phyloP scores from a whole-genome alignment of 148 eudicot genomes.

The Amaranthus palmeri region DNA sequence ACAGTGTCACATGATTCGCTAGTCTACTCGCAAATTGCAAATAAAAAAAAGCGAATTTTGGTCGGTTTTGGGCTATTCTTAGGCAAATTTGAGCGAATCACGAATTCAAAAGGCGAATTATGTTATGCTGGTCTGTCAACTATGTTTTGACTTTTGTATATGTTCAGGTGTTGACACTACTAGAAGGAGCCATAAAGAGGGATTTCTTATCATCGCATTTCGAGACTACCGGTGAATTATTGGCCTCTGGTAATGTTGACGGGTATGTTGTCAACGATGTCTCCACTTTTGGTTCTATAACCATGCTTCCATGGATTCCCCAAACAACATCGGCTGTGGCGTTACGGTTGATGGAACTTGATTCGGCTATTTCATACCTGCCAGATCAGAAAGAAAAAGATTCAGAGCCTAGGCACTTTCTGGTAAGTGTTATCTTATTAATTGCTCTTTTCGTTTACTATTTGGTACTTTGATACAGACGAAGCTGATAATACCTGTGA shows the following conservation, averaged over 20 bases:
- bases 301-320: conserved; percentile 88
- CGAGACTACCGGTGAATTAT: conserved; percentile 51
- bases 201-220: conserved; percentile 55
- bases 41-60: too few species aligned
- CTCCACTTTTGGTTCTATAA: conserved; percentile 28
- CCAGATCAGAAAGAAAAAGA: conserved; percentile 45
- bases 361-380: conserved; percentile 55
- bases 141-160: not conserved
- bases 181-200: conserved; percentile 62
- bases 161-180: conserved; percentile 51
- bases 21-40: too few species aligned
- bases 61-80: too few species aligned
- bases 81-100: too few species aligned
- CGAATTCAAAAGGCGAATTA: too few species aligned
- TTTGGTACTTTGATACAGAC: not conserved
- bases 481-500: not conserved
- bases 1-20: too few species aligned
- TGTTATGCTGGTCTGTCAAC: not conserved
- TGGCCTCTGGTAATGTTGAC: conserved; percentile 33
- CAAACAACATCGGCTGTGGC: conserved; percentile 80
- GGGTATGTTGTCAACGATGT: conserved; percentile 28
- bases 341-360: conserved; percentile 82
- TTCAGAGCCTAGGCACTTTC: conserved; percentile 37
- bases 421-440: conserved; percentile 37
- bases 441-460: not conserved